Conservation (phyloP, 2,329 filamentous ascomycete species). For the Cladosporium sp. region DNA sequence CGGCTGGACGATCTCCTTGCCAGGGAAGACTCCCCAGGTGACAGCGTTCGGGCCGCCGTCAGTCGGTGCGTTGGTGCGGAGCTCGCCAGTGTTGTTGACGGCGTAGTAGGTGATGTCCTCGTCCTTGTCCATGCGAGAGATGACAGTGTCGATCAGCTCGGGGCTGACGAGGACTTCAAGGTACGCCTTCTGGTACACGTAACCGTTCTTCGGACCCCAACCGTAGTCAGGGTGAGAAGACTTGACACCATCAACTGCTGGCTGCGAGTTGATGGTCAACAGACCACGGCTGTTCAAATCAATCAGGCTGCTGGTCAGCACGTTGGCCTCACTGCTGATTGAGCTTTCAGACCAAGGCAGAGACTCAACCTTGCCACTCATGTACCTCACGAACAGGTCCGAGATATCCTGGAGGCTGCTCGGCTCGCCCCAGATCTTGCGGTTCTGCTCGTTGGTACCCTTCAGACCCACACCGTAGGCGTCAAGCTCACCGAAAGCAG, state of each 20-base stretch:
- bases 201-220: slow-evolving; percentile 93
- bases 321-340: slow-evolving; percentile 78
- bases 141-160: slow-evolving; percentile 72
- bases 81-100: slow-evolving; percentile 77
- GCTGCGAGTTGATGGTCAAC: slow-evolving; percentile 96
- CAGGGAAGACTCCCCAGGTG: slow-evolving; percentile 98
- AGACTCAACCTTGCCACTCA: slow-evolving; percentile 75
- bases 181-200: slow-evolving; percentile 98
- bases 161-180: slow-evolving; percentile 87
- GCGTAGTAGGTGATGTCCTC: slow-evolving; percentile 91
- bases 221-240: slow-evolving; percentile 85
- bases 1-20: slow-evolving; percentile 98
- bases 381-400: slow-evolving; percentile 79
- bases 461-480: slow-evolving; percentile 91
- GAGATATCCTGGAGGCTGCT: slow-evolving; percentile 77
- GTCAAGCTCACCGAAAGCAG: slow-evolving; percentile 93
- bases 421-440: slow-evolving; percentile 90
- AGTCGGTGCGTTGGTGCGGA: slow-evolving; percentile 79
- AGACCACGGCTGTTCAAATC: slow-evolving; percentile 82
- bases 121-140: slow-evolving; percentile 73
- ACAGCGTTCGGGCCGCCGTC: slow-evolving; percentile 90
- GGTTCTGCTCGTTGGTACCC: slow-evolving; percentile 93
- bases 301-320: slow-evolving; percentile 74
- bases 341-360: slow-evolving; percentile 93
- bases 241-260: slow-evolving; percentile 86